A percentile compares a stretch with the other conserved stretches of the same genome.
These are phyloP conservation scores for Tremella fuciformis DNA, from an alignment of 768 basidiomycete genomes.

Conservation along the genomic window DNA sequence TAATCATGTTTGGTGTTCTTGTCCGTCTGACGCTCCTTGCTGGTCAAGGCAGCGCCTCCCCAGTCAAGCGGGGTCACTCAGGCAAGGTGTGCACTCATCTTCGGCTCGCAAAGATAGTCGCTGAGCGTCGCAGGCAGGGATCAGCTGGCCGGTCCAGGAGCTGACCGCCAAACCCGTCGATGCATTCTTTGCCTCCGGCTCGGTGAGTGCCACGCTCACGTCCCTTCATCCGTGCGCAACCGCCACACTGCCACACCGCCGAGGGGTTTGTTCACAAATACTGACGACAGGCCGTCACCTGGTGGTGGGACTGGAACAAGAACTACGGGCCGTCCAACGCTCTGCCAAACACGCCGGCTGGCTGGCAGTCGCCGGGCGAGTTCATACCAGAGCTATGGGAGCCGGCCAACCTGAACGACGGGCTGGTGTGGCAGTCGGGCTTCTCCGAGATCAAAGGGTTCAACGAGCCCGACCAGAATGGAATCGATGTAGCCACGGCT, in stretches of 20 bases:
- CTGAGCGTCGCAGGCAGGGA: slow-evolving; percentile 9
- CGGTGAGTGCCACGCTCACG: slow-evolving; percentile 17
- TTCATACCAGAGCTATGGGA: not conserved
- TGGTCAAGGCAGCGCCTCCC: not conserved
- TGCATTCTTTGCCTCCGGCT: slow-evolving; percentile 24
- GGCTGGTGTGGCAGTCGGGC: slow-evolving; percentile 18
- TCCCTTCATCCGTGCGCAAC: not conserved
- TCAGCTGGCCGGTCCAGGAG: slow-evolving; percentile 35
- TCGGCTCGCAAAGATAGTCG: not conserved
- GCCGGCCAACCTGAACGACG: slow-evolving; percentile 11
- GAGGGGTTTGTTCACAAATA: not conserved
- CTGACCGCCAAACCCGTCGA: slow-evolving; percentile 17
- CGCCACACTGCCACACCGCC: not conserved
- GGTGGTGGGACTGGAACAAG: slow-evolving; percentile 32
- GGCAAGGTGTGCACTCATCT: not conserved
- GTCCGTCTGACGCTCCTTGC: not conserved
- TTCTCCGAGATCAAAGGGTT: slow-evolving; percentile 26
- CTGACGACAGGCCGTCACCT: slow-evolving; percentile 12
- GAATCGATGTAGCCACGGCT: slow-evolving; percentile 3
- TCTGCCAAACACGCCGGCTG: not conserved
- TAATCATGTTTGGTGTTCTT: slow-evolving; percentile 2
- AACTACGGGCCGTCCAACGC: slow-evolving; percentile 11
- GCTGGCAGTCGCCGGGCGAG: not conserved
- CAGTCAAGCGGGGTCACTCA: not conserved
- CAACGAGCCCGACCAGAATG: slow-evolving; percentile 32